Base-by-base conservation (phyloP, 768 basidiomycete genomes). In the Podaxis carcinomalis region DNA sequence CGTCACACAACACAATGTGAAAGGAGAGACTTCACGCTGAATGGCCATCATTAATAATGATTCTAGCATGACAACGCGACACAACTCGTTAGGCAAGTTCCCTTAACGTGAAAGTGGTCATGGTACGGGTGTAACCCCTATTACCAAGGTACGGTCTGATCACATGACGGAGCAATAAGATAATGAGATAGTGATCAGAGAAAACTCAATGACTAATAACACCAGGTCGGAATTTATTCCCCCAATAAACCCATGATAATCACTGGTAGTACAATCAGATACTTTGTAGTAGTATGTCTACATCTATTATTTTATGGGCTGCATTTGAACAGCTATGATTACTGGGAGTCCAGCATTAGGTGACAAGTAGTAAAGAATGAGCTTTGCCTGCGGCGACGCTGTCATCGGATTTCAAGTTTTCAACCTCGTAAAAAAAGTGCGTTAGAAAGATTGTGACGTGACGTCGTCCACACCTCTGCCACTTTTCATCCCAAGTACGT, bases 11-110 rank as follows among this genome's bases (percentile, higher is more conserved):
- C 1, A 32, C 28, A 32, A 32, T 7, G 6, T 7, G 9, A 7
- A 7, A 32, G 28, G 7, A 32, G 28, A 32, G 28, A 32, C 28
- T 32, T 32, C 28, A 32, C 28, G 28, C 28, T 32, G 28, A 32
- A 32, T 32, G 28, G 7, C 28, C 28, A 32, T 32, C 28, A 32
- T 32, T 32, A 32, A 32, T 47, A 74, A 69, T 6, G 82, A 74
- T 42, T 85, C 81, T 63, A 93, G 75, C 56, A 87, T 84, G 36
- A 92, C 75, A 64, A 90, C 78, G 67, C 78, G 78, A 65, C 78
- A 84, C 65, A 92, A 79, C 59, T 85, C 79, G 63, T 89, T 86
- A 51, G 88, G 86, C 53, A 91, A 75, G 71, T 86, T 75, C 62
- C 88, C 77, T 62, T 82, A 65, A 89, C 28, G 28, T 28, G 28